Base-by-base conservation (phyloP, 371 early-diverging fungal species). In the Fennellomyces sp. region DNA sequence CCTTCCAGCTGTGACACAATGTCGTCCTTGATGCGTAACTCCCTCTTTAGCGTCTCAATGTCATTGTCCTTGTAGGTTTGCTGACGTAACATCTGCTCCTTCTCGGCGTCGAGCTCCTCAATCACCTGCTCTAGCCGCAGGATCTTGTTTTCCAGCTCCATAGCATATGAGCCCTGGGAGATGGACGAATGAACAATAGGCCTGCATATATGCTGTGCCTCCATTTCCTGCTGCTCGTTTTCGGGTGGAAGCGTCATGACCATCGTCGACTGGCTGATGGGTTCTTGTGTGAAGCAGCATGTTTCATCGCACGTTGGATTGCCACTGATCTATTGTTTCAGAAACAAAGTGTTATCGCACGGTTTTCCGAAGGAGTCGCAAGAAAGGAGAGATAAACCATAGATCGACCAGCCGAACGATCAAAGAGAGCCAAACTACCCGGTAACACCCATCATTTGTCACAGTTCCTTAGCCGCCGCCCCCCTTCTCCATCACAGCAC, bases 141-240 rank as follows among this genome's bases (percentile, higher is more conserved):
- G 33, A 75, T 72, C 57, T 69, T 76, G n/a, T 74, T 72, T 61
- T 78, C 75, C 12, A 81, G 38, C 30, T 78, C 78, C 39, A 63
- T 62, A 15, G 78, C 81, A 53, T 78, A 78, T 2, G 74, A 75
- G 6, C 76, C 76, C 55, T 76, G 75, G 0, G 78, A 78, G 5
- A 78, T 76, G 27, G 61, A 61, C 0, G 81, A 81, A 42, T 78
- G 78, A 45, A 81, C 74, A 15, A 81, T 63, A 2, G 81, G 81
- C 30, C 81, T 58, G 58, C 81, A 81, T 25, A 81, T 78, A 56
- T 81, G 81, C 27, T 81, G 81, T 31, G 78, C 76, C 61, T 76
- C 74, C 33, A 77, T 64, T 23, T 63, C 73, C 39, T 70, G 66
- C n/a, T 75, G 63, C 23, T 73, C 78, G 19, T 65, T 60, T 31